phyloP scores from a whole-genome alignment of 139 green algal species.

The Coelastrella sp. region DNA sequence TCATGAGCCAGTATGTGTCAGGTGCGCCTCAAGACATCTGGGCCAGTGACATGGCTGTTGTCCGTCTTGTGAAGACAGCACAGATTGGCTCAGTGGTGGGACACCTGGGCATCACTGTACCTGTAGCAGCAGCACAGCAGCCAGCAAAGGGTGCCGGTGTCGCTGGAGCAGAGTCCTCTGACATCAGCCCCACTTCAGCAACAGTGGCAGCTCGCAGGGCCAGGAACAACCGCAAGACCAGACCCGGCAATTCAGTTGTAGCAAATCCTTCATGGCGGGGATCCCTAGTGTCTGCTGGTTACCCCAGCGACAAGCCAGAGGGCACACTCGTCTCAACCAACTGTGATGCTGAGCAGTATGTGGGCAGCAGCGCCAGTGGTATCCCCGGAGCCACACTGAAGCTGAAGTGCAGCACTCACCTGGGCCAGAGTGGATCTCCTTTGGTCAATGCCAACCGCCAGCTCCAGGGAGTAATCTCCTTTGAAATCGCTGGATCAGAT shows the following conservation, averaged over 20 bases:
- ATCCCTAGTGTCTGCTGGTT: not conserved
- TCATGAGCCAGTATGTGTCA: slow-evolving; percentile 18
- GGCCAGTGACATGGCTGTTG: slow-evolving; percentile 11
- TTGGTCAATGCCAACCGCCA: not conserved
- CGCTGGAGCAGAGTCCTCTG: not conserved
- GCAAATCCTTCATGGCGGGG: not conserved
- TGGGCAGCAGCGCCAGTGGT: not conserved
- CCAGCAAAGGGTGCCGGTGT: not conserved
- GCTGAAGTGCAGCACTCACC: slow-evolving; percentile 13
- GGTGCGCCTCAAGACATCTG: slow-evolving; percentile 8
- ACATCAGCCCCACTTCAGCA: not conserved
- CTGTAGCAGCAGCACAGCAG: not conserved
- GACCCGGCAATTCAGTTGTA: not conserved
- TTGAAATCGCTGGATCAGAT: not conserved
- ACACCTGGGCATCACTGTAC: slow-evolving; percentile 1
- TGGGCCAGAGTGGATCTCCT: slow-evolving; percentile 8
- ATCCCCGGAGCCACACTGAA: not conserved
- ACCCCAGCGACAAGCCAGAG: slow-evolving; percentile 21
- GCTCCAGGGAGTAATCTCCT: slow-evolving; percentile 15
- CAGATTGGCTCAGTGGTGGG: not conserved
- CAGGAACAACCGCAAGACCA: not conserved
- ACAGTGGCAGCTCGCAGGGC: not conserved
- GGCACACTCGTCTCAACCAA: not conserved
- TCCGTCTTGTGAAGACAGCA: not conserved
- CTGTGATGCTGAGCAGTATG: slow-evolving; percentile 6